Base-by-base conservation (phyloP, 768 basidiomycete genomes). In the Kondoa subrosea region DNA sequence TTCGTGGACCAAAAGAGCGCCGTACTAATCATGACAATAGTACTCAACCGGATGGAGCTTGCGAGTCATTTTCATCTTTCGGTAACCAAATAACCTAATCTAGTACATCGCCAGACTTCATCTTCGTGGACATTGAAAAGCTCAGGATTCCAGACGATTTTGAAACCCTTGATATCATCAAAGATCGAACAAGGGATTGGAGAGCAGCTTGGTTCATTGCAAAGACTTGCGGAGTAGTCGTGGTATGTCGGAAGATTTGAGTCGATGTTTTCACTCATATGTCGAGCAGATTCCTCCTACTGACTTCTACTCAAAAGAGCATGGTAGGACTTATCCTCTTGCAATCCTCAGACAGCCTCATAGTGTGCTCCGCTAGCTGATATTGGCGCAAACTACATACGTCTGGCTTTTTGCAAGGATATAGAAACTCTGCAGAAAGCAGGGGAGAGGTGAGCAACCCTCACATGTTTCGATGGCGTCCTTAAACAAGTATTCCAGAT, bases 331-430 rank as follows among this genome's bases (percentile, higher is more conserved):
- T n/a, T 31, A 14, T 59, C 21, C 68, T 66, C 26, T 34, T 67
- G 8, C 57, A 69, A 21, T 32, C 29, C n/a, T 29, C 14, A 16
- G 15, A 33, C 17, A 27, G 61, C n/a, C 61, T n/a, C 33, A 21
- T n/a, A 63, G 17, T 26, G 17, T 8, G 29, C 30, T 27, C 3
- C 26, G 16, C 61, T 31, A 31, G 15, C 61, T 27, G 64, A 68
- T 34, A 70, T 70, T n/a, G 64, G 3, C 0, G 16, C 21, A 4
- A 85, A 80, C 60, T 93, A 86, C 75, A 85, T 83, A 26, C 83
- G 90, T 67, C 96, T 97, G 76, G 87, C 91, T 0, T 91, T 95
- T 81, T 96, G 95, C 81, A 99, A 99, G 76, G 93, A 97, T 73
- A 71, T 85, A 25, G 89, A 88, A 56, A 93, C 90, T 0, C 81